Conservation (phyloP, 2,329 filamentous ascomycete species). For the Venturia carpophila region DNA sequence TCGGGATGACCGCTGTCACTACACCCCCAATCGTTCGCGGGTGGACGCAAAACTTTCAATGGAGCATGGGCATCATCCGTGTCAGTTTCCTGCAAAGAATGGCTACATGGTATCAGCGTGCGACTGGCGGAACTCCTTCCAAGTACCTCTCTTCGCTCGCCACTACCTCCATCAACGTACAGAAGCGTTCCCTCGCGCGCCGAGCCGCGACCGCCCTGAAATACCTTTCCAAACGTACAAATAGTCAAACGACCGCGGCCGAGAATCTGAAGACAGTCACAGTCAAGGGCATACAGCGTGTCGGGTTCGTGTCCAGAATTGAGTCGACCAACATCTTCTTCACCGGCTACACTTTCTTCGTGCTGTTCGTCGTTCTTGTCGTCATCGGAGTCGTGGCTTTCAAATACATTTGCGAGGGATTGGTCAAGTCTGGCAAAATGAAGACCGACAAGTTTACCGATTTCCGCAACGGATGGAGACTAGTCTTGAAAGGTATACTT, state of each 20-base stretch:
- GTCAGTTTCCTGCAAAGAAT: slow-evolving; percentile 81
- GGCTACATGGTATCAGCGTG: slow-evolving; percentile 91
- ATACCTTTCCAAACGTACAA: slow-evolving; percentile 26
- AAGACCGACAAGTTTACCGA: slow-evolving; percentile 80
- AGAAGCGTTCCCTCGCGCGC: slow-evolving; percentile 56
- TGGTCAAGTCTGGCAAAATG: slow-evolving; percentile 68
- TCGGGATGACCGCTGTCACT: slow-evolving; percentile 73
- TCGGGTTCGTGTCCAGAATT: slow-evolving; percentile 76
- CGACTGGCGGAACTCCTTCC: slow-evolving; percentile 79
- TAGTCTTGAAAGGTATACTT: slow-evolving; percentile 85
- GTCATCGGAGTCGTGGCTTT: slow-evolving; percentile 66
- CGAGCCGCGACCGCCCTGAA: slow-evolving; percentile 40
- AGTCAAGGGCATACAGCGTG: slow-evolving; percentile 78
- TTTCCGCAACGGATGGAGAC: slow-evolving; percentile 90
- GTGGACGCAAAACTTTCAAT: slow-evolving; percentile 97
- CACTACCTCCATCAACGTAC: slow-evolving; percentile 73
- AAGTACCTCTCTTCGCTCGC: slow-evolving; percentile 67
- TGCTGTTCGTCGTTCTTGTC: slow-evolving; percentile 71
- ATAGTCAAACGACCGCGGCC: slow-evolving; percentile 32
- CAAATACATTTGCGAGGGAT: slow-evolving; percentile 72
- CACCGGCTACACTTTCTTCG: slow-evolving; percentile 84
- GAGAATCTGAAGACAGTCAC: slow-evolving; percentile 32
- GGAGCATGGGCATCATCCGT: slow-evolving; percentile 93
- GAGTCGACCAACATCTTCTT: slow-evolving; percentile 90
- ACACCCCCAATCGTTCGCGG: slow-evolving; percentile 82